Base-by-base conservation (phyloP, 2,329 filamentous ascomycete genomes). In the Colletotrichum musae region DNA sequence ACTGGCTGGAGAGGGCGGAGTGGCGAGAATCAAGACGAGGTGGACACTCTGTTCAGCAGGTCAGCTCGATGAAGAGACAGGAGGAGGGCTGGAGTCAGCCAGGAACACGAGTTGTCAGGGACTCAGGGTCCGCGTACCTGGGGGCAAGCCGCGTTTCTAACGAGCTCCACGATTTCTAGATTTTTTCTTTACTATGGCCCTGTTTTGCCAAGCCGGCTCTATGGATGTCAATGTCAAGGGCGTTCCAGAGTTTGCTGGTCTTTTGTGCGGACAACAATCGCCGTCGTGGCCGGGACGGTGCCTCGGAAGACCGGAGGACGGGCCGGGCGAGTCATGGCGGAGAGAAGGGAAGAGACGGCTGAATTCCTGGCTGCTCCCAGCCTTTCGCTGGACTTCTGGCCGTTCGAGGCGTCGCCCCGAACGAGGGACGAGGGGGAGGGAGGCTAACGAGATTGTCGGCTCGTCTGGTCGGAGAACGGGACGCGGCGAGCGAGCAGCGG, bases 251-350 rank as follows among this genome's bases (percentile, higher is more conserved):
- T 48, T 66, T 56, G 51, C 43, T 43, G 13, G 53, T 60, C 39
- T 56, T 69, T 65, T 47, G 5, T 47, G 43, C 24, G 32, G 58
- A 56, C 52, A 56, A 16, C 54, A 43, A 52, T 50, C 59, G 41
- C 41, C 39, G 36, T 56, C 43, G 43, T 26, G 52, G 43, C 39
- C 52, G 53, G 62, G 66, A 56, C 45, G n/a, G 52, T 21, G 56
- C 56, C 16, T 60, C 61, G 62, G 62, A 36, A 66, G 21, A 28
- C 36, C 51, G 66, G 66, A 54, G 50, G 39, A 47, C 62, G 66
- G 56, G 26, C 62, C 62, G 56, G 66, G 43, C 66, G 56, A 66
- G 66, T 69, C 62, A 61, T 65, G 58, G 47, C 47, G 54, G 18
- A 52, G 47, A 21, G 10, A n/a, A 61, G 6, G 28, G 10, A n/a